Evolutionary conservation across 352 stramenopile species (phyloP), one percentile per base, ranked within the genome.

Genomic region (Phytopythium montanum): DNA sequence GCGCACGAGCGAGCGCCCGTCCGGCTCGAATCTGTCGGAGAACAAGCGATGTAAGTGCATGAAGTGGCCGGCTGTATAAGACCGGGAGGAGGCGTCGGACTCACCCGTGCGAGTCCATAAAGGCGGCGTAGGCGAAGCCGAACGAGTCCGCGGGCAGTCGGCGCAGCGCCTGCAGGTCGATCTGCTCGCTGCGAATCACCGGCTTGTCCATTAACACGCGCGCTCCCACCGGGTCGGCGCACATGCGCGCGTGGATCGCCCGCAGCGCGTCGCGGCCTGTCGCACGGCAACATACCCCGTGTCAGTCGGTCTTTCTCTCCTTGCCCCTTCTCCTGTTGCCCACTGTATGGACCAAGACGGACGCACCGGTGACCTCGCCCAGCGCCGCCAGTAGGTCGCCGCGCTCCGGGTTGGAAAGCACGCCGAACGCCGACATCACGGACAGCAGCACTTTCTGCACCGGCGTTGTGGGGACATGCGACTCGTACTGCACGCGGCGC

Each of bases 351-450:
- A 3, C 13, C 26, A 36, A 5, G 18, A 19, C 26, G 16, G 34
- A 62, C 39, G 38, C 34, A 54, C 90, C 94, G 1, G 96, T 99
- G 33, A 97, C 85, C 71, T 99, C 97, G 23, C 95, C 97, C 8
- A 99, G 75, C 18, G 81, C 76, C 5, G 96, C 96, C 16, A 99
- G 82, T 75, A 98, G 97, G 74, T 99, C 97, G 25, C 81, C 94
- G 31, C 96, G 88, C 52, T 97, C 93, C 2, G 97, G 96, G 68
- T 99, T 86, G 5, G 61, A 34, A 34, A 99, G 83, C 12, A 98
- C 96, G 0, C 85, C 87, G 36, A 97, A 66, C 12, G 95, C 94
- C 38, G 93, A 94, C 23, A 88, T 82, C 25, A 95, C 65, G 1
- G 95, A 88, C 28, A 98, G 72, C 8, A 88, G 59, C 9, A 98